Conservation (phyloP, 306 rosid species). For the Luffa acutangula region DNA sequence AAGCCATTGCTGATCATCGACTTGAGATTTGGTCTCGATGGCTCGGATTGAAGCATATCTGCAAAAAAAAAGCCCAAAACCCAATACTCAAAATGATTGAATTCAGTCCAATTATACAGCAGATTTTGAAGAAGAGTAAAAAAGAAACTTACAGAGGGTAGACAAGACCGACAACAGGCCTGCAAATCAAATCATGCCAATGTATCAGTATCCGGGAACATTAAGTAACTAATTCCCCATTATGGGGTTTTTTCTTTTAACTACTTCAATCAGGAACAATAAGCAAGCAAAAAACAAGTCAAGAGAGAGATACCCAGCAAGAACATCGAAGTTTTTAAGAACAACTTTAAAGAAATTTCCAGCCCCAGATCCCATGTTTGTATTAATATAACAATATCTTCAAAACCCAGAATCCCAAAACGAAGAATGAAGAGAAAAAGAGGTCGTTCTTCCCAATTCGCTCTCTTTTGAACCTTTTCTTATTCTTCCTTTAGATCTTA, state of each 20-base stretch:
- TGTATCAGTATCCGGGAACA: background rate
- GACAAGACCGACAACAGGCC: conserved; percentile 86
- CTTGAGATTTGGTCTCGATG: conserved; percentile 68
- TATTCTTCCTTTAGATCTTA: background rate
- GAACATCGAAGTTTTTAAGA: conserved; percentile 67
- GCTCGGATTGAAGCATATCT: conserved; percentile 92
- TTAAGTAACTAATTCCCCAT: background rate
- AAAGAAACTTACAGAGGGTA: conserved; percentile 72
- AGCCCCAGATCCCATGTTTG: conserved; percentile 74
- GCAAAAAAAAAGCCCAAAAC: conserved; percentile 9
- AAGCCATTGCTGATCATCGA: conserved; percentile 95
- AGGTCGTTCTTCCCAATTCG: background rate
- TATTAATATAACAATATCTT: background rate
- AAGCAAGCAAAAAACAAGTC: background rate
- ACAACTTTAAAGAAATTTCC: conserved; percentile 64
- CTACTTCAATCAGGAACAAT: background rate
- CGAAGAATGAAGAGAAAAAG: background rate
- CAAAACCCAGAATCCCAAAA: conserved; percentile 2
- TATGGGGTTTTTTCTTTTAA: background rate
- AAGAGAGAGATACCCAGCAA: conserved; percentile 59
- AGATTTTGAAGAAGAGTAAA: background rate
- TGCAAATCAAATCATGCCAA: conserved; percentile 26
- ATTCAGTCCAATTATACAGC: background rate
- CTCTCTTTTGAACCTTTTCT: background rate
- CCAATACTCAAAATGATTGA: background rate